Evolutionary conservation across 2,329 filamentous ascomycete genomes (phyloP), one percentile per base, ranked within the genome.

Genomic region (Microcyclosporella mali): DNA sequence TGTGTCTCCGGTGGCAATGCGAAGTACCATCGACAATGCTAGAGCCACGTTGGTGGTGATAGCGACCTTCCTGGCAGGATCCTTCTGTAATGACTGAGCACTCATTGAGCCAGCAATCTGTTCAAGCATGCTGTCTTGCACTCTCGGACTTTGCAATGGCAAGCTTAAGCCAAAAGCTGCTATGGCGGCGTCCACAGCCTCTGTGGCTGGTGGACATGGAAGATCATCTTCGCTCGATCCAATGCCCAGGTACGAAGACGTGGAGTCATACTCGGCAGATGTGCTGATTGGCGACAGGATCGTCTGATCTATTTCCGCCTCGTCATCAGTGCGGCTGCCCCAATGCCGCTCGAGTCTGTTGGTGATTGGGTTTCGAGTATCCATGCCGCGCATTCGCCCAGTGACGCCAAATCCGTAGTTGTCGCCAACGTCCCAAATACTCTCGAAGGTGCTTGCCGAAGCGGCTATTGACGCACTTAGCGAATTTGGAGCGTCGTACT

Each of bases 321-420:
- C 83, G 1, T 81, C 72, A 11, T 78, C 79, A 36, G 71, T 70
- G 41, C 76, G 55, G 21, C 51, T 57, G 10, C 57, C 55, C 62
- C 62, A 63, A 38, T 63, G 57, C 34, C 49, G 39, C 14, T 70
- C 82, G 19, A 86, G 25, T 30, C 85, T 11, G 81, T 81, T 43
- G 89, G 73, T 18, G 75, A 78, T 55, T 76, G 80, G 36, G 86
- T 75, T 46, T 81, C 77, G 62, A 14, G 88, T 72, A 40, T 83
- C 78, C 60, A 92, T 88, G 0, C 88, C 86, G 16, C 79, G 75
- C 1, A 94, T 81, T 16, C 97, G 70, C 1, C 89, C 87, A 8
- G 87, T 94, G 12, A 98, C 83, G 2, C 94, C 92, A 64, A 95
- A 97, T 1, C 89, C 90, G 56, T 83, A 89, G 59, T 97, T 97